Evolutionary conservation across 1,139 yeast species (phyloP).

Genomic region (Lodderomyces theae): DNA sequence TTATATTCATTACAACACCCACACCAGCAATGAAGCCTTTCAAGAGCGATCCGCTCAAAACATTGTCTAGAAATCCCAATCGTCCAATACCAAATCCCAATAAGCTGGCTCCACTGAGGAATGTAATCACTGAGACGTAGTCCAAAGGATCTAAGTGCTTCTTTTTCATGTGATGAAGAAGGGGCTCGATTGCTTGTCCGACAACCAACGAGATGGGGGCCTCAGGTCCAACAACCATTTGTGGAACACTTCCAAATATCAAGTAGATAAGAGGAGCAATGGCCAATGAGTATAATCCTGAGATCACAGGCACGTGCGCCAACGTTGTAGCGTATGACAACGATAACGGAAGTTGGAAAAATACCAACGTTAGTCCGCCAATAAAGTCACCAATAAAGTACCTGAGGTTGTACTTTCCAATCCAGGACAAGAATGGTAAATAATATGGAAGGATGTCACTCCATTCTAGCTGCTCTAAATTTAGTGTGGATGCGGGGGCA

Average conservation of each 20-base stretch:
- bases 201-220: slow-evolving; percentile 89
- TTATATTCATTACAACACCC: slow-evolving; percentile 86
- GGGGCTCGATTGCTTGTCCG: slow-evolving; percentile 84
- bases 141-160: slow-evolving; percentile 55
- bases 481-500: slow-evolving; percentile 22
- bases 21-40: slow-evolving; percentile 92
- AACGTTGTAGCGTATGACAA: slow-evolving; percentile 86
- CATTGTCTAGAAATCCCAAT: slow-evolving; percentile 86
- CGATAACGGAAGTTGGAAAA: slow-evolving; percentile 88
- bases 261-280: slow-evolving; percentile 82
- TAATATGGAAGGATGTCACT: slow-evolving; percentile 56
- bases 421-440: slow-evolving; percentile 80
- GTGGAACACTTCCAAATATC: slow-evolving; percentile 88
- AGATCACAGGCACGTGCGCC: slow-evolving; percentile 86
- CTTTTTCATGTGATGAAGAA: slow-evolving; percentile 48
- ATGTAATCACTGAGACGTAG: slow-evolving; percentile 69
- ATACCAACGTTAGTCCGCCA: slow-evolving; percentile 86
- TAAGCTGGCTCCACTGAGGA: slow-evolving; percentile 72
- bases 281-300: slow-evolving; percentile 80
- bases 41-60: slow-evolving; percentile 74
- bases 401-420: slow-evolving; percentile 53
- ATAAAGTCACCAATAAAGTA: slow-evolving; percentile 70
- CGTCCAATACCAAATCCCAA: slow-evolving; percentile 77
- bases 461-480: slow-evolving; percentile 27
- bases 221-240: slow-evolving; percentile 96